These are phyloP conservation scores for Schrenkiella parvula DNA, from an alignment of 345 rosid genomes.

Conservation along the genomic window DNA sequence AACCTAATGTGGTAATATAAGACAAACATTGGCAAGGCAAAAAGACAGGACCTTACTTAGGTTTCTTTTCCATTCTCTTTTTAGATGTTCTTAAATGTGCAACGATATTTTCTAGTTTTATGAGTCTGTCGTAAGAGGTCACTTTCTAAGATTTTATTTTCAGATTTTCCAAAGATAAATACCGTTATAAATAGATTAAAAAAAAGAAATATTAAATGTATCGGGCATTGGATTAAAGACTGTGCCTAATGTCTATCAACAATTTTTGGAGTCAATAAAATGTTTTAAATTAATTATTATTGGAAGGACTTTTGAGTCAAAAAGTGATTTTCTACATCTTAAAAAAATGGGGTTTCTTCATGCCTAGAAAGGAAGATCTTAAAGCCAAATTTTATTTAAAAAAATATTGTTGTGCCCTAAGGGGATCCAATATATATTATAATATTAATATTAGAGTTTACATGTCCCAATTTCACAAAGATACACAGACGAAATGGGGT, in stretches of 20 bases:
- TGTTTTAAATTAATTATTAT: constrained; percentile 12
- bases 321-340: constrained; percentile 31
- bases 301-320: constrained; percentile 36
- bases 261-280: constrained; percentile 26
- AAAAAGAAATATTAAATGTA: not conserved
- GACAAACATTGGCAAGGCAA: constrained; percentile 25
- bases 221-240: constrained; percentile 3
- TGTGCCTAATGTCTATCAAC: constrained; percentile 8
- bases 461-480: constrained; percentile 9
- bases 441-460: not conserved
- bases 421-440: constrained; percentile 1
- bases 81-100: constrained; percentile 20
- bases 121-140: constrained; percentile 17
- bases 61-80: constrained; percentile 21
- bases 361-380: constrained; percentile 45
- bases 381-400: not conserved
- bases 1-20: constrained; percentile 32
- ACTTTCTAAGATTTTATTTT: constrained; percentile 20
- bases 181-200: not conserved
- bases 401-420: constrained; percentile 10
- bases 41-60: constrained; percentile 26
- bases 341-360: constrained; percentile 24
- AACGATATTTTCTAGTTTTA: constrained; percentile 24
- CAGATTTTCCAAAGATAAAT: not conserved
- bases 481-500: constrained; percentile 15